Base-by-base conservation (phyloP, 768 basidiomycete genomes). In the Trametes punicea region DNA sequence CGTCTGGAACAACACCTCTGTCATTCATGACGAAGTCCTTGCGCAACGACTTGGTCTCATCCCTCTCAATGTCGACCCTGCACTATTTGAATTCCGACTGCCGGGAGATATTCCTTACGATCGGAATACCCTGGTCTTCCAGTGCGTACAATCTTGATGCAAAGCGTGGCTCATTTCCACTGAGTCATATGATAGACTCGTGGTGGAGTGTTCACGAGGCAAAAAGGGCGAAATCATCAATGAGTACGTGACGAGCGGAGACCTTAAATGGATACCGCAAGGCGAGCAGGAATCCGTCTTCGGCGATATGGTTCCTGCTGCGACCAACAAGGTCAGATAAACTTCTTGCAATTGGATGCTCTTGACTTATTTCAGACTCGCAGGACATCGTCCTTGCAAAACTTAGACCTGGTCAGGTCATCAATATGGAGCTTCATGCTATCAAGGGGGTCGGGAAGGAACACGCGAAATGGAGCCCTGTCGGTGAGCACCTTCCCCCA, bases 391-490 rank as follows among this genome's bases (percentile, higher is more conserved):
- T 98, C 26, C 75, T 99, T 25, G 88, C 87, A 2, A 98, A 98
- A 69, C 74, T 98, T 48, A 78, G 95, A 41, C 96, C 96, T 0
- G 96, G 95, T 5, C 97, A 99, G 71, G 77, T 80, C 46, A 75
- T 99, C 36, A 80, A 90, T 38, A 81, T 91, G 74, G 88, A 93
- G 65, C 65, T 95, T 53, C 94, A 98, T 65, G 95, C 93, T 20
- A 76, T 94, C 58, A 98, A 98, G 65, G 90, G 93, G 13, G 83
- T 91, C 15, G 94, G 94, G 15, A 90, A 90, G 65, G 93, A 95
- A 59, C 96, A 99, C 65, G 94, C 97, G 42, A 99, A 99, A 69
- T 99, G 91, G 70, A 91, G 84, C 55, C 94, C 97, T 27, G 97
- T 98, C 48, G 93, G 94, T 90, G 63, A 54, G 82, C 20, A 15